These are phyloP conservation scores for Xylogone sp. DNA, from an alignment of 2,329 filamentous ascomycete species.

Conservation along the genomic window DNA sequence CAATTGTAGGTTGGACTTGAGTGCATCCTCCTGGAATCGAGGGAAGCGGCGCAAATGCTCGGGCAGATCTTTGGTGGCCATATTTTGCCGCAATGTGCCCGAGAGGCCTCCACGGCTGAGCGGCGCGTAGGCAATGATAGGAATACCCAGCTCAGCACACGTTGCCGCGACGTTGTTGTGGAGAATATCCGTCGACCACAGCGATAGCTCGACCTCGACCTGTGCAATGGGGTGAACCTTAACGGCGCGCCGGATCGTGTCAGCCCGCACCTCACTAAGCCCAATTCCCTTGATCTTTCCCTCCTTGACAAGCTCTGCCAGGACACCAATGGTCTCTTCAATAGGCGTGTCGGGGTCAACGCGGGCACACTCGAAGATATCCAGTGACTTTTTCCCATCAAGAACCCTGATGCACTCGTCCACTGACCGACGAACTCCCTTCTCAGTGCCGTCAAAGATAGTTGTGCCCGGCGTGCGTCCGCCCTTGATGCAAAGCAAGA, in stretches of 20 bases:
- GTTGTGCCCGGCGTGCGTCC: constrained; percentile 32
- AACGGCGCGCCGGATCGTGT: constrained; percentile 34
- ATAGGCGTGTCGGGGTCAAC: constrained; percentile 40
- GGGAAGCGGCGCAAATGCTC: constrained; percentile 24
- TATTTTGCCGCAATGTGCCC: constrained; percentile 19
- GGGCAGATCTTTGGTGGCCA: neutral
- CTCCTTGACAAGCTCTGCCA: constrained; percentile 31
- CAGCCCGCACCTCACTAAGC: constrained; percentile 35
- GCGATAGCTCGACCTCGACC: constrained; percentile 41
- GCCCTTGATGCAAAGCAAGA: constrained; percentile 61
- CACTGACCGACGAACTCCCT: constrained; percentile 50
- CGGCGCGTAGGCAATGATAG: constrained; percentile 41
- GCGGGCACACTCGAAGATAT: constrained; percentile 49
- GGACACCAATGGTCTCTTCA: constrained; percentile 25
- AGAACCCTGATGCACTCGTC: constrained; percentile 48
- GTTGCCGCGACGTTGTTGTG: constrained; percentile 35
- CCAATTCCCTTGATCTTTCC: constrained; percentile 39
- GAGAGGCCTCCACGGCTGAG: constrained; percentile 44
- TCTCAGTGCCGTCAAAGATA: constrained; percentile 45
- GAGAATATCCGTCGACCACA: constrained; percentile 32
- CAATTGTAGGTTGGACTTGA: constrained; percentile 45
- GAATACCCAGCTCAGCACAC: constrained; percentile 46
- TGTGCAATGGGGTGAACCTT: constrained; percentile 32
- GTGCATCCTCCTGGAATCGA: constrained; percentile 41
- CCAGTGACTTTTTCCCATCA: constrained; percentile 42